These are phyloP conservation scores for Ceratocystis ficicola DNA, from an alignment of 2,329 filamentous ascomycete species.

Conservation along the genomic window DNA sequence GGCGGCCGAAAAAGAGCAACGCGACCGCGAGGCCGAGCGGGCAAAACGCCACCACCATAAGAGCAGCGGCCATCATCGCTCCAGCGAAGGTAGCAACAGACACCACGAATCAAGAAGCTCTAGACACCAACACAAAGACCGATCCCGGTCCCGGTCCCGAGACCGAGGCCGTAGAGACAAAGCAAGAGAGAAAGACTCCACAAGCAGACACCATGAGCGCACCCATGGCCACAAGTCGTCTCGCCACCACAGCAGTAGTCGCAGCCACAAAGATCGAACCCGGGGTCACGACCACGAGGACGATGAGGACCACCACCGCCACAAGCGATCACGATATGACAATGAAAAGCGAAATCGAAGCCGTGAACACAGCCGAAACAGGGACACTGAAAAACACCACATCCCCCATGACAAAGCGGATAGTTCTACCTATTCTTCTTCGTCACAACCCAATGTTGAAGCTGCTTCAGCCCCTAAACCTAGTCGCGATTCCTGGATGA, in stretches of 20 bases:
- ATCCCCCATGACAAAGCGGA: not conserved
- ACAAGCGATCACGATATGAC: conserved; percentile 22
- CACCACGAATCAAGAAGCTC: conserved; percentile 1
- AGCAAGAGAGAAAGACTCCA: conserved; percentile 27
- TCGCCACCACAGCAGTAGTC: conserved; percentile 7
- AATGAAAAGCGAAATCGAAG: not conserved
- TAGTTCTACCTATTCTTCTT: not conserved
- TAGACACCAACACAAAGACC: conserved; percentile 26
- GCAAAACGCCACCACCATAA: conserved; percentile 7
- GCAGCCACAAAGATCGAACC: not conserved
- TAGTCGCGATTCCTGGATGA: conserved; percentile 83
- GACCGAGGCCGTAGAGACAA: conserved; percentile 4
- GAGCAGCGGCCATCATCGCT: not conserved
- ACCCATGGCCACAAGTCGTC: conserved; percentile 32
- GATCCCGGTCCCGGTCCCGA: not conserved
- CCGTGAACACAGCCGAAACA: not conserved
- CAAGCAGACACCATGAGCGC: conserved; percentile 25
- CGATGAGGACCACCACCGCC: conserved; percentile 28
- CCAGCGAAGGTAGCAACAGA: conserved; percentile 21
- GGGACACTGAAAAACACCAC: not conserved
- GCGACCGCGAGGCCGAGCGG: conserved; percentile 31
- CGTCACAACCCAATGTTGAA: not conserved
- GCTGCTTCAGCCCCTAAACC: conserved; percentile 32
- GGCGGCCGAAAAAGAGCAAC: conserved; percentile 48
- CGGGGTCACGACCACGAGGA: conserved; percentile 26